Evolutionary conservation across 2,329 filamentous ascomycete species (phyloP), one percentile per base, ranked within the genome.

Genomic region (Teratosphaeria nubilosa): DNA sequence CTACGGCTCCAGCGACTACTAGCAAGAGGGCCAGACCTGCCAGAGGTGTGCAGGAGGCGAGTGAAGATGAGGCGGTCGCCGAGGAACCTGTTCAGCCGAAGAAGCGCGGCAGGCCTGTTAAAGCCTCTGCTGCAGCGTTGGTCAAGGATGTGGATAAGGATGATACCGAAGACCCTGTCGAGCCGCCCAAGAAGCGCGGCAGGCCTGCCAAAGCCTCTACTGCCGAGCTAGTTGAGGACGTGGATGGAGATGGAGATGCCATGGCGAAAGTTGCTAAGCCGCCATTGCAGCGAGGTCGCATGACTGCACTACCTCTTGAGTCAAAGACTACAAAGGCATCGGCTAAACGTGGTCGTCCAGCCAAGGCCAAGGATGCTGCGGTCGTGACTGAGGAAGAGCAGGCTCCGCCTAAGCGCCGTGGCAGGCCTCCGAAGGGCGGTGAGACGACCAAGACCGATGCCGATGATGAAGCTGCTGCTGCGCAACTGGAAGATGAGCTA

Each of bases 401-500:
- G 13, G 58, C 60, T 34, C 57, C 60, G 53, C 61, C 67, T 5
- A 70, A 69, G 61, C 69, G 66, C 61, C 67, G 60, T 30, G 64
- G 64, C 22, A 57, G 65, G 27, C 52, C 59, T 31, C 53, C 61
- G 13, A 63, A 63, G 52, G 65, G 66, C 22, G 67, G 68, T 27
- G 64, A 67, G 57, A 70, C 68, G 13, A 70, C 68, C 20, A 69
- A 67, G 52, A 61, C 65, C 22, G 58, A 63, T n/a, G 58, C 53
- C 20, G 68, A 69, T 51, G 66, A 69, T 53, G 63, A 59, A 10
- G 63, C 64, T 24, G 68, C 67, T 25, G 65, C 64, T 25, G 66
- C 66, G 32, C 65, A 69, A 58, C 64, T 69, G 6, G 67, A 68
- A 50, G 65, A 68, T 1, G 66, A 71, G 53, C 59, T 68, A 7